Base-by-base conservation (phyloP, 768 basidiomycete species). In the Crepidotus variabilis region DNA sequence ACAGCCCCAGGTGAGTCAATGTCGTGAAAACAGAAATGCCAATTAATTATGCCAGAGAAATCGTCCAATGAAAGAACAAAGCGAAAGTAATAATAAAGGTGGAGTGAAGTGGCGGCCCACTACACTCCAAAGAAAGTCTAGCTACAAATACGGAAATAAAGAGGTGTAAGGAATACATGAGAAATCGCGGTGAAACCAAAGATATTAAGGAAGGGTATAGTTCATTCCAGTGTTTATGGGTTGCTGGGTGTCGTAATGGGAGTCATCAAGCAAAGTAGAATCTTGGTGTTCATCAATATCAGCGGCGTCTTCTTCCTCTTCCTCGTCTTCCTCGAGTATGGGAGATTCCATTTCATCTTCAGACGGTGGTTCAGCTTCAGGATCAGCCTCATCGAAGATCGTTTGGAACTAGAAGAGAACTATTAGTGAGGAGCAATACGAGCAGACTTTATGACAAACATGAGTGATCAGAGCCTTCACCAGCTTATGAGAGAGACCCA, bases 401-500 rank as follows among this genome's bases (percentile, higher is more conserved):
- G 80, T 72, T 61, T 84, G 85, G 71, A 82, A 82, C 78, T 87
- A 56, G 1, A 52, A 43, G 2, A 34, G 35, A 13, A 4, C 22
- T 50, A 51, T 28, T 62, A 45, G 61, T 36, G 32, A 43, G 59
- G 60, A 34, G n/a, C 55, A 32, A 14, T 51, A 13, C 47, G 11
- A 10, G 14, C 52, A 35, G 45, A 51, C n/a, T n/a, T 22, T 5
- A 23, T 47, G 20, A 62, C 88, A 59, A 63, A 90, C 90, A 64
- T 91, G 88, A 20, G 84, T 85, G 55, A 92, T 88, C 50, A 91
- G 77, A 2, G 83, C 78, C 69, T 90, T 86, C 60, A 86, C 85
- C n/a, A 91, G 78, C 59, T 85, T 84, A 63, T 90, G 86, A 16
- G 87, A 83, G 61, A 84, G 74, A 14, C 84, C 84, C 90, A 93